Conservation (phyloP, 257 asterid genomes). For the Ophiorrhiza pumila region DNA sequence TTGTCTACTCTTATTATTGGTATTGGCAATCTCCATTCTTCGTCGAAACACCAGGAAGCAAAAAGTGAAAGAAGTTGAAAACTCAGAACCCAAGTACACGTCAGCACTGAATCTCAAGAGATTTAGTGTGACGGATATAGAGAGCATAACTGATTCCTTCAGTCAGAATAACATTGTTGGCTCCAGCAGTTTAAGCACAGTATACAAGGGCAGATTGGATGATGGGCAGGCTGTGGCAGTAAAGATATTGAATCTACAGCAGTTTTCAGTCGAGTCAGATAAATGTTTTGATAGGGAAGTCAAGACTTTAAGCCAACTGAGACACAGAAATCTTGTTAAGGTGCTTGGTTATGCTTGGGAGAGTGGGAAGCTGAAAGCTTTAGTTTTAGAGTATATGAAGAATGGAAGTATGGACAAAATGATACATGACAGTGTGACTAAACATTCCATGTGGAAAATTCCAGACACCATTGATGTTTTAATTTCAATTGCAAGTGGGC, state of each 20-base stretch:
- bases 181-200: constrained; percentile 67
- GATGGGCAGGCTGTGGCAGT: constrained; percentile 55
- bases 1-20: constrained; percentile 31
- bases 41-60: constrained; percentile 25
- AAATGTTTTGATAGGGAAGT: constrained; percentile 68
- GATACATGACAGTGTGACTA: constrained; percentile 32
- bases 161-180: constrained; percentile 59
- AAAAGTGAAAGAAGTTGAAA: constrained; percentile 11
- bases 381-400: constrained; percentile 78
- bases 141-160: constrained; percentile 55
- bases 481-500: constrained; percentile 51
- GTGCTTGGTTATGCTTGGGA: constrained; percentile 83
- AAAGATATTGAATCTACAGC: constrained; percentile 55
- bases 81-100: constrained; percentile 22
- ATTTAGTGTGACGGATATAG: constrained; percentile 46
- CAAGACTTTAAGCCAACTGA: constrained; percentile 50
- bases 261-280: constrained; percentile 55
- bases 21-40: constrained; percentile 18
- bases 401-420: constrained; percentile 65
- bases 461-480: constrained; percentile 48
- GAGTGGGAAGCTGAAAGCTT: constrained; percentile 57
- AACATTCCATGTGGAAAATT: constrained; percentile 35
- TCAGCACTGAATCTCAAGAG: constrained; percentile 44
- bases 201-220: constrained; percentile 54
- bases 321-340: constrained; percentile 75